Evolutionary conservation across 176 grass and related monocot species (phyloP), one percentile per base, ranked within the genome.

Genomic region (Raddia guianensis): DNA sequence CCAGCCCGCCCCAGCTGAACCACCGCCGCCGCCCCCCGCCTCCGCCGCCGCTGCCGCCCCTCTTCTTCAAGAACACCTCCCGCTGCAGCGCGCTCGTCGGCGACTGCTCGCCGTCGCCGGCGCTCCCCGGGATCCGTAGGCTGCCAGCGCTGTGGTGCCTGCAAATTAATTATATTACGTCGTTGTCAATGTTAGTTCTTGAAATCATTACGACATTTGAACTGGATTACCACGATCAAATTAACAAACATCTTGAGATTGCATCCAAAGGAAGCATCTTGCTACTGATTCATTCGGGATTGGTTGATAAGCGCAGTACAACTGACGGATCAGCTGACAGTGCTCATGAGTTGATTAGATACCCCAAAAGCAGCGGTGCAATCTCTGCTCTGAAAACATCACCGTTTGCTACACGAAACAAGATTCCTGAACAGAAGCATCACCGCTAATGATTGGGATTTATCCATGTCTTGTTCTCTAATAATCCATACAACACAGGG

Each of bases 1-100:
- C 83, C 87, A 92, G 77, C 80, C 86, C 55, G 19, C 88, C 74
- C 92, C 92, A 92, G 35, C 72, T 78, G 54, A 98, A 88, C 71
- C 71, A 46, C 45, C 65, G 3, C 54, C 54, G 12, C 0, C 71
- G 52, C 45, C 65, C 2, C 45, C 54, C 7, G 0, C 78, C 43
- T 1, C 57, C 15, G 47, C 86, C 55, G 5, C 33, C 57, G 27
- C n/a, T n/a, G n/a, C 79, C 47, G 8, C 69, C 7, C 2, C 61
- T 40, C 6, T 18, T 72, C 62, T 12, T 43, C 59, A 80, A 46
- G 74, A 85, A 85, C 54, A 97, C 87, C 73, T 97, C 89, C 3
- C 82, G 75, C 60, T 84, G 87, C 61, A 89, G 56, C 70, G 9
- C 70, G 33, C 37, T 63, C 14, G 34, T 0, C 2, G 32, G 4